Evolutionary conservation across 2,329 filamentous ascomycete genomes (phyloP), one percentile per base, ranked within the genome.

Genomic region (Fusarium buharicum): DNA sequence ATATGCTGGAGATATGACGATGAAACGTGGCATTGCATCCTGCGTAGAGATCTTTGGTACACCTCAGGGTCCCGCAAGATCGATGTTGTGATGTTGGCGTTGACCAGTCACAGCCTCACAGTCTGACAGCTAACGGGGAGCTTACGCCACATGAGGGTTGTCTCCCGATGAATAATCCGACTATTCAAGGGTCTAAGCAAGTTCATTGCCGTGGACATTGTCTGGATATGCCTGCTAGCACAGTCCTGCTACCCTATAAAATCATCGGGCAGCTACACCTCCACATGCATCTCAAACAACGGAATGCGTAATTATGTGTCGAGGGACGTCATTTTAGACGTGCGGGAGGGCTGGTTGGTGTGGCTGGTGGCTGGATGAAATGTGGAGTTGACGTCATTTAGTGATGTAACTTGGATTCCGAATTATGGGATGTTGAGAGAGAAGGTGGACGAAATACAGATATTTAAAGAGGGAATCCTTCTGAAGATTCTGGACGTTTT

Each of bases 341-440:
- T 54, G 37, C 28, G 18, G 38, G 49, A 57, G 63, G 57, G 36
- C 31, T 55, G 55, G 39, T 30, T 59, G 27, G 48, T 59, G 47
- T 66, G 55, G 59, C 40, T 64, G 62, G 44, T 50, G 58, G 41
- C 41, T 39, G 54, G 54, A 33, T 18, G 53, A 50, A 51, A 58
- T 37, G 37, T 39, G 5, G 16, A 36, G 40, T 67, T 70, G 67
- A 70, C 67, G 67, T 70, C 67, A 70, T 70, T 18, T 6, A n/a
- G 36, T 50, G 45, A 60, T 55, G 43, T 50, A 48, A 57, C 48
- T 47, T 47, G 27, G 45, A 49, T 27, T 27, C 24, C 9, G 6
- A 27, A 27, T 27, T 9, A 27, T 9, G 6, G 24, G 9, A 27
- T 27, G 9, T 27, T 9, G 5, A 9, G 24, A 24, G 22, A 24